phyloP scores from a whole-genome alignment of 148 eudicot genomes.

The Nyssa sinensis region DNA sequence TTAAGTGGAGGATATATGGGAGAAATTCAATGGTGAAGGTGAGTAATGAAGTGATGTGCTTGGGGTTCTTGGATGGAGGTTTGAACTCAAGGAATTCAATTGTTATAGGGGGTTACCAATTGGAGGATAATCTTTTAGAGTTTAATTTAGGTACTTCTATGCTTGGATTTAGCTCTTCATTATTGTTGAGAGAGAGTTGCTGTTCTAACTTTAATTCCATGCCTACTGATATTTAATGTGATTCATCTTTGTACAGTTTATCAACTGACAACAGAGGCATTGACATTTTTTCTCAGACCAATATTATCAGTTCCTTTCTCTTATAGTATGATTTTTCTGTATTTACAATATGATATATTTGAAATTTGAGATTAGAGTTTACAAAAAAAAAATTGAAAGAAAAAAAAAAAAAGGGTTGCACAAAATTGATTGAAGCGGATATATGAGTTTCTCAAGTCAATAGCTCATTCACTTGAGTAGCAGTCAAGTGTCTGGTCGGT shows the following conservation, averaged over 20 bases:
- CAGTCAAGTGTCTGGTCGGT: no score
- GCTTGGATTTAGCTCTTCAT: conserved; percentile 78
- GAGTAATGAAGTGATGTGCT: conserved; percentile 52
- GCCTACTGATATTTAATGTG: neutral
- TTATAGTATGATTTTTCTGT: no score
- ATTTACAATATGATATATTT: no score
- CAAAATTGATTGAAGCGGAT: no score
- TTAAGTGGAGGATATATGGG: conserved; percentile 68
- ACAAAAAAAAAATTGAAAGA: no score
- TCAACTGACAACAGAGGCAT: neutral
- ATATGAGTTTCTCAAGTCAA: no score
- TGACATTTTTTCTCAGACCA: no score
- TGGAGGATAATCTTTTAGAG: conserved; percentile 79
- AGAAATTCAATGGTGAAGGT: conserved; percentile 63
- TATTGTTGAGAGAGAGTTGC: conserved; percentile 36
- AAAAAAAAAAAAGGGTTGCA: no score
- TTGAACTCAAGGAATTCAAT: conserved; percentile 28
- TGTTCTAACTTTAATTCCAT: conserved; percentile 37
- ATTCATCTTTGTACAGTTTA: neutral
- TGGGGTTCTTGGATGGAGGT: conserved; percentile 81
- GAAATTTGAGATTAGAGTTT: no score
- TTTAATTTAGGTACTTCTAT: conserved; percentile 59
- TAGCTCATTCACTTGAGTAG: no score
- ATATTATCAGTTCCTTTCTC: no score
- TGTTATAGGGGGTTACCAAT: conserved; percentile 68